These are phyloP conservation scores for Fusarium sulawesiense DNA, from an alignment of 2,329 filamentous ascomycete genomes.

Conservation along the genomic window DNA sequence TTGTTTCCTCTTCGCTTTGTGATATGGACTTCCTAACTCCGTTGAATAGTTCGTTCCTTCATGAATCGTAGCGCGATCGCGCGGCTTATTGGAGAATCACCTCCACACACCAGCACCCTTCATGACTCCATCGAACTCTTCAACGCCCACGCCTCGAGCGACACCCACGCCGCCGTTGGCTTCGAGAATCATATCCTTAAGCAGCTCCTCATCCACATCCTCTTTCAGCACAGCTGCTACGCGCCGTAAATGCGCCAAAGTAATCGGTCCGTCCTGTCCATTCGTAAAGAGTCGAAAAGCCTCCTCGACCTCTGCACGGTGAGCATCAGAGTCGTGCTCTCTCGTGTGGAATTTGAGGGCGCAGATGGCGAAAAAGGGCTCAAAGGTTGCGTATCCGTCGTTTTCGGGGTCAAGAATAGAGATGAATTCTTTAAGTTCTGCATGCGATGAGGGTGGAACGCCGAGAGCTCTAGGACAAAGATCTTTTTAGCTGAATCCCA, in stretches of 20 bases:
- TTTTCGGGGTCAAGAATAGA: slow-evolving; percentile 84
- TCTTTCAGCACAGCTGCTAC: slow-evolving; percentile 87
- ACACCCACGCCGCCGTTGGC: slow-evolving; percentile 85
- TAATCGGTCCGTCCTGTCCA: slow-evolving; percentile 70
- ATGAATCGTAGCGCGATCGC: slow-evolving; percentile 24
- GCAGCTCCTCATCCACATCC: slow-evolving; percentile 82
- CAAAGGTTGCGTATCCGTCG: slow-evolving; percentile 81
- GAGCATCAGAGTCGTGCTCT: slow-evolving; percentile 64
- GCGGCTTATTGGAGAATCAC: slow-evolving; percentile 55
- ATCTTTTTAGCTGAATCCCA: slow-evolving; percentile 1
- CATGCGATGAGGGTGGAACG: slow-evolving; percentile 70
- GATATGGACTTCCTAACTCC: slow-evolving; percentile 15
- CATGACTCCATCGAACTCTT: slow-evolving; percentile 91
- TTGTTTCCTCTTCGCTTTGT: neutral
- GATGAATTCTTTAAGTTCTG: slow-evolving; percentile 81
- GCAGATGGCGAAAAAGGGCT: slow-evolving; percentile 86
- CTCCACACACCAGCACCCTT: slow-evolving; percentile 83
- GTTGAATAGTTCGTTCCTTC: slow-evolving; percentile 30
- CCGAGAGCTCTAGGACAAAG: slow-evolving; percentile 76
- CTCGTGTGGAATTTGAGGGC: slow-evolving; percentile 82
- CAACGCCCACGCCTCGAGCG: slow-evolving; percentile 75
- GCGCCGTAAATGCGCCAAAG: slow-evolving; percentile 78
- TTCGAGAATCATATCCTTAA: slow-evolving; percentile 95
- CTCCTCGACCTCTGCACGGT: slow-evolving; percentile 77
- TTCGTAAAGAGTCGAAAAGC: slow-evolving; percentile 86